phyloP scores from a whole-genome alignment of 257 asterid genomes.

The Solanum etuberosum region DNA sequence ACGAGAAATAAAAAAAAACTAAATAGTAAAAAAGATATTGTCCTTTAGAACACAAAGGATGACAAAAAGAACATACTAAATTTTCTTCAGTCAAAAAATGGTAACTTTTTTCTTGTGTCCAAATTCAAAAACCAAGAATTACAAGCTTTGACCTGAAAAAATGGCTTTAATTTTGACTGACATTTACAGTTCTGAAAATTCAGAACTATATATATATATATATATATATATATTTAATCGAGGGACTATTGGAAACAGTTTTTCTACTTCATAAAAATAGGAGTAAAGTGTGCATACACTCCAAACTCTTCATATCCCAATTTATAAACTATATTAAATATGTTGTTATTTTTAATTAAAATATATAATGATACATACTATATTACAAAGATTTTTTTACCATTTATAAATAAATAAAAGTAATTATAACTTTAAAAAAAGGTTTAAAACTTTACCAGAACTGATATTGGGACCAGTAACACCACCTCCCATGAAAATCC shows the following conservation, averaged over 20 bases:
- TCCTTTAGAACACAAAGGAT: not conserved
- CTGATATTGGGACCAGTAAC: slow-evolving; percentile 55
- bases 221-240: too few species aligned
- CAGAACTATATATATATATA: not conserved
- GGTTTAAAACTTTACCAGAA: slow-evolving; percentile 43
- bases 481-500: slow-evolving; percentile 73
- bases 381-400: not conserved
- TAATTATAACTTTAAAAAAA: too few species aligned
- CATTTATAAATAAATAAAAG: not conserved
- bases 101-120: not conserved
- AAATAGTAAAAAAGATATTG: too few species aligned
- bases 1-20: too few species aligned
- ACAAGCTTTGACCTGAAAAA: slow-evolving; percentile 12
- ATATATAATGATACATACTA: not conserved
- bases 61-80: not conserved
- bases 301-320: too few species aligned
- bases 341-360: too few species aligned
- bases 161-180: not conserved
- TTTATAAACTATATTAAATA: too few species aligned
- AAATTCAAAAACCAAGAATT: not conserved
- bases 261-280: too few species aligned
- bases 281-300: too few species aligned
- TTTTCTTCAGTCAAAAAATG: slow-evolving; percentile 10
- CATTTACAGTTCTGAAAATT: not conserved
- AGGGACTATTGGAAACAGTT: too few species aligned